phyloP scores from a whole-genome alignment of 1,139 yeast species.

The Taphrina confusa region DNA sequence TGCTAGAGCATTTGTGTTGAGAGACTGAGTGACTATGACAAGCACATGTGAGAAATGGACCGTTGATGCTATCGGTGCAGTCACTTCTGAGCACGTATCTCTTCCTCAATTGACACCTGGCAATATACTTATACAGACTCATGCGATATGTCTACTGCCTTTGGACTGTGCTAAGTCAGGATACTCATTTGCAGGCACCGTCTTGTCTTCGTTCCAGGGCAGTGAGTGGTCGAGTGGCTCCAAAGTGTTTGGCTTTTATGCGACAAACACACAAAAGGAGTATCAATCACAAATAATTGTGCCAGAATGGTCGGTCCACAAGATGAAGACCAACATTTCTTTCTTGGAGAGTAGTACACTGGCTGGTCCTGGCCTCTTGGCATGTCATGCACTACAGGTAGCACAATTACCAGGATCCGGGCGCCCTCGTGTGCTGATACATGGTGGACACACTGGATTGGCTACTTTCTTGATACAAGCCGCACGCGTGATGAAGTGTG shows the following conservation, averaged over 20 bases:
- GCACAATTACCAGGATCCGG: constrained; percentile 15
- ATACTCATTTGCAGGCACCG: constrained; percentile 25
- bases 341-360: constrained; percentile 20
- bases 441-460: constrained; percentile 26
- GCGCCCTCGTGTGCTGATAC: constrained; percentile 19
- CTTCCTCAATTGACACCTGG: constrained; percentile 13
- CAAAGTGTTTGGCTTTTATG: constrained; percentile 4
- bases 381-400: constrained; percentile 24
- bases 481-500: constrained; percentile 25
- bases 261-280: not conserved
- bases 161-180: not conserved
- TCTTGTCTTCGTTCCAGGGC: not conserved
- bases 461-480: constrained; percentile 24
- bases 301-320: constrained; percentile 25
- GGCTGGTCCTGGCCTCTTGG: constrained; percentile 28
- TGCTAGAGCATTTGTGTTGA: no score
- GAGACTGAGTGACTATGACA: not conserved
- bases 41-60: constrained; percentile 3
- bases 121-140: constrained; percentile 14
- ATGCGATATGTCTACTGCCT: constrained; percentile 17
- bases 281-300: not conserved
- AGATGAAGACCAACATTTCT: constrained; percentile 27
- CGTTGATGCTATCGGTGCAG: not conserved
- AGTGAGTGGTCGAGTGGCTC: constrained; percentile 4
- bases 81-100: not conserved